Percentiles rank a stretch among this genome's conserved stretches.
Evolutionary conservation across 140 eudicot genomes (phyloP).

Genomic region (Stevia rebaudiana): DNA sequence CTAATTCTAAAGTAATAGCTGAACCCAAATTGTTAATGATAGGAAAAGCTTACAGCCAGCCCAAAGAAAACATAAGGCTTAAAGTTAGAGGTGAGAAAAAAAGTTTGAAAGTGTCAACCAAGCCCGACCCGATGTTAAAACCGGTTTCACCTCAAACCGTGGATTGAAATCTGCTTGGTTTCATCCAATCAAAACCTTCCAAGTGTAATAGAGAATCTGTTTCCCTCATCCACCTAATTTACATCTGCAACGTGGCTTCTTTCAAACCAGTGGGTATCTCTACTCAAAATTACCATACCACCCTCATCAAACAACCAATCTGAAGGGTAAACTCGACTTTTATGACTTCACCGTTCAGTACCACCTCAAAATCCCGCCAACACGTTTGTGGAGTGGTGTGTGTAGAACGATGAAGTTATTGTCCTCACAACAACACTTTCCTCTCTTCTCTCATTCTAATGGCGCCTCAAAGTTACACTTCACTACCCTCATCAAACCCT

Average conservation of each 20-base stretch:
- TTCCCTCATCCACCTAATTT: conserved; percentile 23
- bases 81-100: no score
- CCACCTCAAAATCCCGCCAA: conserved; percentile 47
- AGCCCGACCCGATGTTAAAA: no score
- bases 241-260: conserved; percentile 31
- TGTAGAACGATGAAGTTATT: conserved; percentile 30
- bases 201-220: conserved; percentile 33
- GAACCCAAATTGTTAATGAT: no score
- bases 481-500: conserved; percentile 41
- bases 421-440: conserved; percentile 33
- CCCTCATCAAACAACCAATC: conserved; percentile 29
- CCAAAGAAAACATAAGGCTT: no score
- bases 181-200: conserved; percentile 19
- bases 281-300: conserved; percentile 13
- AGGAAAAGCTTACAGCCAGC: no score
- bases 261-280: conserved; percentile 26
- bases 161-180: background rate
- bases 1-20: no score
- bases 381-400: conserved; percentile 20
- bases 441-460: conserved; percentile 26
- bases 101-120: no score
- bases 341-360: conserved; percentile 35
- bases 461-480: conserved; percentile 37
- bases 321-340: conserved; percentile 21
- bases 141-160: no score